phyloP scores from a whole-genome alignment of 1,139 yeast species.

The Arxiozyma bovina region DNA sequence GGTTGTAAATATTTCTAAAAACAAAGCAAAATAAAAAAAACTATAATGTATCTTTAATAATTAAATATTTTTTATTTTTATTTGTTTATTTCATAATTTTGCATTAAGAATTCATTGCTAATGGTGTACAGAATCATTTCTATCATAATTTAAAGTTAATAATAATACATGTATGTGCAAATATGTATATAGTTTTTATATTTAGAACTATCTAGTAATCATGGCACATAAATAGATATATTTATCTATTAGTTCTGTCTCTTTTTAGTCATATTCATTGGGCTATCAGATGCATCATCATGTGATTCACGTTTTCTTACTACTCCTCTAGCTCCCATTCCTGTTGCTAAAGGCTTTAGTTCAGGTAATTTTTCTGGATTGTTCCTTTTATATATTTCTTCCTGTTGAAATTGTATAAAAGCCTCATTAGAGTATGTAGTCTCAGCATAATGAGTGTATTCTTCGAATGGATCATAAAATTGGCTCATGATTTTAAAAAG shows the following conservation, averaged over 20 bases:
- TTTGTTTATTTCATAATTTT: background rate
- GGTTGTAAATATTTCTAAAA: constrained; percentile 22
- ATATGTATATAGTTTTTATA: background rate
- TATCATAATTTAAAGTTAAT: background rate
- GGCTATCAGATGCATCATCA: background rate
- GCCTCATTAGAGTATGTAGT: background rate
- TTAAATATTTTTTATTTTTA: background rate
- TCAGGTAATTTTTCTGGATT: constrained; percentile 7
- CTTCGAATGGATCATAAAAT: constrained; percentile 3
- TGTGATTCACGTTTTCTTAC: constrained; percentile 3
- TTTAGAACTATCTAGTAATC: background rate
- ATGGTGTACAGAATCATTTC: background rate
- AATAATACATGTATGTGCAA: background rate
- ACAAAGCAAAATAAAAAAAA: too few species aligned
- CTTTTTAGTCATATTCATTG: background rate
- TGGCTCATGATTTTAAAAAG: background rate
- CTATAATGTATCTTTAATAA: too few species aligned
- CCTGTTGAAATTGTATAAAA: constrained; percentile 2
- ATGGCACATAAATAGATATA: background rate
- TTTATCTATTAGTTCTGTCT: background rate
- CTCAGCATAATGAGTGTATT: background rate
- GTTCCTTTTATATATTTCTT: constrained; percentile 11
- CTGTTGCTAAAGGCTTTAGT: constrained; percentile 6
- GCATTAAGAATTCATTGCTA: background rate
- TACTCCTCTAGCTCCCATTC: background rate